phyloP scores from a whole-genome alignment of 2,329 filamentous ascomycete species.

The Aureobasidium sp. region DNA sequence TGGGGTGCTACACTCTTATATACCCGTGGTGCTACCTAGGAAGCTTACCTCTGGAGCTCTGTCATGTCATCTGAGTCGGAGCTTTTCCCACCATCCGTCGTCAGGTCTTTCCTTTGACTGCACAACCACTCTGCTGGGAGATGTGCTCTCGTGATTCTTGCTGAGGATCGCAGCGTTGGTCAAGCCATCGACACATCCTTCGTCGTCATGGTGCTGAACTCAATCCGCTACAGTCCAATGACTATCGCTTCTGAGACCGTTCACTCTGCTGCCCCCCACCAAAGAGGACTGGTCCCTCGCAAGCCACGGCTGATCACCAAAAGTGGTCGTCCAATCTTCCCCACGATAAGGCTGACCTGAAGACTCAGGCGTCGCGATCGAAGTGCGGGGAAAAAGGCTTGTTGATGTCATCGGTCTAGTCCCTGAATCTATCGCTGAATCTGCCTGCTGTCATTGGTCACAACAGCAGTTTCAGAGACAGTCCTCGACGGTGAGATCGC shows the following conservation, averaged over 20 bases:
- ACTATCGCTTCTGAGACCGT: neutral
- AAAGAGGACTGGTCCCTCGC: neutral
- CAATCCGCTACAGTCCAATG: neutral
- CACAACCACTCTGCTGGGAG: neutral
- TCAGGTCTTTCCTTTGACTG: neutral
- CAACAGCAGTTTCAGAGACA: neutral
- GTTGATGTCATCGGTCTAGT: slow-evolving; percentile 9
- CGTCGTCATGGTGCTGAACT: slow-evolving; percentile 12
- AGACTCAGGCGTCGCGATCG: slow-evolving; percentile 2
- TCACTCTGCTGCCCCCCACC: neutral
- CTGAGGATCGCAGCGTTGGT: slow-evolving; percentile 7
- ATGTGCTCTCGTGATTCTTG: slow-evolving; percentile 12
- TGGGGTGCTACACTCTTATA: slow-evolving; percentile 1
- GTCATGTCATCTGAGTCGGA: neutral
- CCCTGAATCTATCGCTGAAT: slow-evolving; percentile 3
- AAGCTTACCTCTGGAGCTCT: slow-evolving; percentile 2
- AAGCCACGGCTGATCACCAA: neutral
- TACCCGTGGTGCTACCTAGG: slow-evolving; percentile 7
- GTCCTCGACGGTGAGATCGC: neutral
- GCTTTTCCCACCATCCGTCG: neutral
- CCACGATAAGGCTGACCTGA: slow-evolving; percentile 5
- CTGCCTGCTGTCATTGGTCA: neutral
- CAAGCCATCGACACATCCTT: slow-evolving; percentile 9
- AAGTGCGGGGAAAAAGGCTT: slow-evolving; percentile 5
- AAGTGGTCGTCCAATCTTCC: neutral